A percentile compares a stretch with the other conserved stretches of the same genome.
These are phyloP conservation scores for Globisporangium paddicum DNA, from an alignment of 352 stramenopile species.

Conservation along the genomic window DNA sequence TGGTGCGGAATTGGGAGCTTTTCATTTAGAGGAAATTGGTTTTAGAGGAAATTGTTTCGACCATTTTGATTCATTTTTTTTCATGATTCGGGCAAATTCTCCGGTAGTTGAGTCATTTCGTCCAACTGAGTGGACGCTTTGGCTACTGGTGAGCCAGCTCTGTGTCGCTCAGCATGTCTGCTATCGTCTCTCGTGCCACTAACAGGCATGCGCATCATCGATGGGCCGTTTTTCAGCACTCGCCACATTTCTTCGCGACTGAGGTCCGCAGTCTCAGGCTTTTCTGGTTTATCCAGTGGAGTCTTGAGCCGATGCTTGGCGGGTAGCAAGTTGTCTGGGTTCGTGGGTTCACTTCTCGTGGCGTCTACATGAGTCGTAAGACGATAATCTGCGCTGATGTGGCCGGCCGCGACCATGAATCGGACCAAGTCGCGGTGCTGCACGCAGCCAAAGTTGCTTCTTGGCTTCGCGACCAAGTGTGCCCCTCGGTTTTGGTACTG, in stretches of 20 bases:
- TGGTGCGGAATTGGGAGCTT: neutral
- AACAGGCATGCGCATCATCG: neutral
- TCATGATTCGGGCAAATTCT: neutral
- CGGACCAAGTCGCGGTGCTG: slow-evolving; percentile 37
- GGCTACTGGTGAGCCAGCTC: neutral
- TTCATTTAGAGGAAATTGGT: neutral
- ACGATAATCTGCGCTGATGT: slow-evolving; percentile 22
- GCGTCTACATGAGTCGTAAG: slow-evolving; percentile 16
- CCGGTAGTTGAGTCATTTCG: neutral
- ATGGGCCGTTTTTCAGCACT: slow-evolving; percentile 23
- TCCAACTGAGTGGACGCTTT: neutral
- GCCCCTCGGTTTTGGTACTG: slow-evolving; percentile 7
- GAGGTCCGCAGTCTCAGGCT: neutral
- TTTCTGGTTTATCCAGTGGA: neutral
- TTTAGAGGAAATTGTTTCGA: neutral
- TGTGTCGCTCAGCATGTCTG: neutral
- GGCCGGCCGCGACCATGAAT: slow-evolving; percentile 44
- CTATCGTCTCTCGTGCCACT: neutral
- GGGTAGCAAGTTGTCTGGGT: slow-evolving; percentile 37
- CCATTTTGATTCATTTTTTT: neutral
- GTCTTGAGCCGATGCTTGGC: slow-evolving; percentile 27
- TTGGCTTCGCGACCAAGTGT: slow-evolving; percentile 7
- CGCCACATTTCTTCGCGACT: slow-evolving; percentile 26
- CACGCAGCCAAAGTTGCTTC: slow-evolving; percentile 27
- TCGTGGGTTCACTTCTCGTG: slow-evolving; percentile 8